These are phyloP conservation scores for Middelhovenomyces tepae DNA, from an alignment of 805 yeast genomes.

Conservation along the genomic window DNA sequence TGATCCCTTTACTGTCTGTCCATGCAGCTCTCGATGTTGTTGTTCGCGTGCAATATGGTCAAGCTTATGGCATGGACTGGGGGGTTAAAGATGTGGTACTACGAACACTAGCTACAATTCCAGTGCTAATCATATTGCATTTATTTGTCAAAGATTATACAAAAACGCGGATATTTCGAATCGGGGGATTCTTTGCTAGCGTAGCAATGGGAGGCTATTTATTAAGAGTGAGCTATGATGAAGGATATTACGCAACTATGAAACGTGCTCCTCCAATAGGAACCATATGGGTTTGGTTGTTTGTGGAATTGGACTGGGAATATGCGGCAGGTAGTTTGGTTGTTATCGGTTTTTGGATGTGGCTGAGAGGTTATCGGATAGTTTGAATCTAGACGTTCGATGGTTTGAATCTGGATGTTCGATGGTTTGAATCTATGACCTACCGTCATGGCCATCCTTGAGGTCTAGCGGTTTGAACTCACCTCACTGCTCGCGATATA, in stretches of 20 bases:
- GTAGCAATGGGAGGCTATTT: slow-evolving; percentile 27
- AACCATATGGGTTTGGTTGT: slow-evolving; percentile 33
- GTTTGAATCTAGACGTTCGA: too few relatives aligned
- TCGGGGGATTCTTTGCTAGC: slow-evolving; percentile 17
- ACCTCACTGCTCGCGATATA: too few relatives aligned
- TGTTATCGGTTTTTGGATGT: slow-evolving; percentile 20
- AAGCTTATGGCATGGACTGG: slow-evolving; percentile 12
- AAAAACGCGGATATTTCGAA: slow-evolving; percentile 15
- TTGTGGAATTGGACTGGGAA: slow-evolving; percentile 32
- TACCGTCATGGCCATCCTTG: too few relatives aligned
- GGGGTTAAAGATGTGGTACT: slow-evolving; percentile 10
- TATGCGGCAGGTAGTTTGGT: slow-evolving; percentile 22
- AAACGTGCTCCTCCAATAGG: slow-evolving; percentile 33
- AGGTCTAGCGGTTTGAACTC: too few relatives aligned
- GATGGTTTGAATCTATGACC: too few relatives aligned
- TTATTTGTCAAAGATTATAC: slow-evolving; percentile 21
- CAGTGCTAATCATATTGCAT: slow-evolving; percentile 24
- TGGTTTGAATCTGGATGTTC: too few relatives aligned
- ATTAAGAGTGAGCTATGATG: slow-evolving; percentile 25
- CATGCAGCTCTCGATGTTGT: slow-evolving; percentile 28
- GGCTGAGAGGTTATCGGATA: slow-evolving; percentile 14
- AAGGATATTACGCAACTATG: slow-evolving; percentile 33
- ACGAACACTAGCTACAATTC: slow-evolving; percentile 22
- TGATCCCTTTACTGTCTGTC: slow-evolving; percentile 27
- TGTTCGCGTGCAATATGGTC: slow-evolving; percentile 30